Conservation (phyloP, 306 rosid genomes). For the Quercus aquifolioides region DNA sequence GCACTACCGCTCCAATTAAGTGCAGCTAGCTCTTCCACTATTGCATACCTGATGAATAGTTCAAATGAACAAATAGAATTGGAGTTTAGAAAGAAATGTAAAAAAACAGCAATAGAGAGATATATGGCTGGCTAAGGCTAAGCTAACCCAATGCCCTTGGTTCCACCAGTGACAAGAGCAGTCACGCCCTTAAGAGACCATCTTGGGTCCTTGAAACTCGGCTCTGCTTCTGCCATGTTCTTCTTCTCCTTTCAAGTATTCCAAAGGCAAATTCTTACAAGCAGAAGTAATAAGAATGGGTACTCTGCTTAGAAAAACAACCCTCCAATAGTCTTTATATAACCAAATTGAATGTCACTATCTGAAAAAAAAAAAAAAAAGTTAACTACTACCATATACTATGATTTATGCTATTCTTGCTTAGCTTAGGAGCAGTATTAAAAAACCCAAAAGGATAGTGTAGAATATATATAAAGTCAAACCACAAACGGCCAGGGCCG, state of each 20-base stretch:
- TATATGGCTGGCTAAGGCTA: not conserved
- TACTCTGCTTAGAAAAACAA: too few species aligned
- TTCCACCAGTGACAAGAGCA: constrained; percentile 52
- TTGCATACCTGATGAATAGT: constrained; percentile 25
- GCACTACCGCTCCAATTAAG: constrained; percentile 45
- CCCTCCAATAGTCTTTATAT: too few species aligned
- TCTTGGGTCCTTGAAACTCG: constrained; percentile 19
- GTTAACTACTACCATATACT: too few species aligned
- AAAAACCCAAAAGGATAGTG: too few species aligned
- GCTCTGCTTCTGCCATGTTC: constrained; percentile 9
- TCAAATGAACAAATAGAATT: not conserved
- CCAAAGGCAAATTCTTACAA: not conserved
- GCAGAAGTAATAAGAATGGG: too few species aligned
- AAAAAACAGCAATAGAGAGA: not conserved
- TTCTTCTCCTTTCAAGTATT: not conserved
- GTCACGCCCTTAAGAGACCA: constrained; percentile 58
- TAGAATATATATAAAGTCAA: too few species aligned
- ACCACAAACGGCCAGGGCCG: too few species aligned
- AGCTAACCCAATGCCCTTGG: constrained; percentile 44
- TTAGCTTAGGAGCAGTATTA: too few species aligned
- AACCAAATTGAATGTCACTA: too few species aligned
- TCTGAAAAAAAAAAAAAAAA: too few species aligned
- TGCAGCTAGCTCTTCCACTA: constrained; percentile 50
- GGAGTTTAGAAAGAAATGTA: not conserved
- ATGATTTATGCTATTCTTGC: too few species aligned